A percentile compares a stretch with the other conserved stretches of the same genome.
phyloP scores from a whole-genome alignment of 2,329 filamentous ascomycete species.

The Conoideocrella luteorostrata region DNA sequence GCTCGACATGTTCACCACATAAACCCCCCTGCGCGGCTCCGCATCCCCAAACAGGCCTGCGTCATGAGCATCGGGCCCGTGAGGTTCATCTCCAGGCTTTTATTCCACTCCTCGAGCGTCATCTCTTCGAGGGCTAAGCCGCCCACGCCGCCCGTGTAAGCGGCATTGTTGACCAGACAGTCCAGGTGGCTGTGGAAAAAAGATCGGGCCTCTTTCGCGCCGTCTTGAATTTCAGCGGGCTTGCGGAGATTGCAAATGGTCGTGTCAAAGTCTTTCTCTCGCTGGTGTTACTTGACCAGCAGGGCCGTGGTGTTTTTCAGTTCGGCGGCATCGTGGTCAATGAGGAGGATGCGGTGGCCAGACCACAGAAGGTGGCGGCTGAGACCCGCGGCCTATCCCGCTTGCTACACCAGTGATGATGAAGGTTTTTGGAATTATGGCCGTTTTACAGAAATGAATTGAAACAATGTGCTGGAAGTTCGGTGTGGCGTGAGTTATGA shows the following conservation, averaged over 20 bases:
- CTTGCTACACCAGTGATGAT: conserved; percentile 17
- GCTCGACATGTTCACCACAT: conserved; percentile 41
- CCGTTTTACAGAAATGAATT: not conserved
- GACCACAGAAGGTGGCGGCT: conserved; percentile 25
- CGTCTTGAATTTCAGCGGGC: conserved; percentile 22
- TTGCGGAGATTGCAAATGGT: conserved; percentile 24
- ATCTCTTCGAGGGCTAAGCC: conserved; percentile 21
- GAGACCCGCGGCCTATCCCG: conserved; percentile 17
- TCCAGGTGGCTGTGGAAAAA: conserved; percentile 31
- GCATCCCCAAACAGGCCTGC: conserved; percentile 21
- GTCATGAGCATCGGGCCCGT: conserved; percentile 27
- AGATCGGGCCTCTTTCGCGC: conserved; percentile 19
- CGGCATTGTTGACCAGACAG: conserved; percentile 36
- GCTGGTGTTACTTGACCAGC: conserved; percentile 13
- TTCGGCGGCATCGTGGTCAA: conserved; percentile 31
- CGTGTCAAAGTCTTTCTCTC: conserved; percentile 15
- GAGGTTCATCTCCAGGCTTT: conserved; percentile 29
- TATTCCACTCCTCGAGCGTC: conserved; percentile 31
- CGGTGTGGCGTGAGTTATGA: no score
- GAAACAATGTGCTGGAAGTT: no score
- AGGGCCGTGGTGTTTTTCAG: conserved; percentile 26
- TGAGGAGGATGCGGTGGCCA: conserved; percentile 32
- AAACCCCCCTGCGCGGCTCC: conserved; percentile 17
- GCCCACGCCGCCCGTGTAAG: conserved; percentile 28
- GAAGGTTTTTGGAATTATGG: conserved; percentile 11